Evolutionary conservation across 2,329 filamentous ascomycete species (phyloP), one percentile per base, ranked within the genome.

Genomic region (Diplodia intermedia): DNA sequence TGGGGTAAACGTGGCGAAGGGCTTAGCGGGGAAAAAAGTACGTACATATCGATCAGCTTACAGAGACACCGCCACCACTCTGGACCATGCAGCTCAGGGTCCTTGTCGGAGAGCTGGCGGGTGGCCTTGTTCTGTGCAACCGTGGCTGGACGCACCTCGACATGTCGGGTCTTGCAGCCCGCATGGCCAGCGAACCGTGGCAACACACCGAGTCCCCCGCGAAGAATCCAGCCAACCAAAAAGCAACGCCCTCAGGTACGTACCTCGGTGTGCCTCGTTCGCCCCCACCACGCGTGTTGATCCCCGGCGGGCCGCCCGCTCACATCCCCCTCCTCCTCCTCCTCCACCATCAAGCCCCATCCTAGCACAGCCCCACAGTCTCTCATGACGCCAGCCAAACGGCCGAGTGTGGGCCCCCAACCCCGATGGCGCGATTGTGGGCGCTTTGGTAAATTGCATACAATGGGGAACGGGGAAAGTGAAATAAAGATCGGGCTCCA

Each of bases 31-130:
- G 8, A 47, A 47, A 47, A 47, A 47, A n/a, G n/a, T n/a, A n/a
- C n/a, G n/a, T n/a, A 47, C 18, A 1, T 9, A 33, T 6, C 26
- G 26, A 26, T 43, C 18, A 15, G 18, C 14, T 43, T 7, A 15
- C 38, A 43, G 15, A 43, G 8, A 33, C 31, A 33, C 31, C 8
- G 31, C 31, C 31, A 33, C 31, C 31, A 33, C 31, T 33, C 26
- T 4, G 26, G 26, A 26, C 2, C 2, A 26, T 26, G 26, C 85
- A 80, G 65, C 86, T 86, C 43, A 47, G 43, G 43, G 43, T 47
- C 43, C 26, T 20, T 47, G 4, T 47, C 43, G 43, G 43, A 20
- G 43, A n/a, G 26, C n/a, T 47, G 43, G 43, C 20, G 43, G 43
- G 43, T 8, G 43, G 43, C 43, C 43, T 47, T 20, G 43, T 47